Base-by-base conservation (phyloP, 2,329 filamentous ascomycete genomes). In the Claviceps capensis region DNA sequence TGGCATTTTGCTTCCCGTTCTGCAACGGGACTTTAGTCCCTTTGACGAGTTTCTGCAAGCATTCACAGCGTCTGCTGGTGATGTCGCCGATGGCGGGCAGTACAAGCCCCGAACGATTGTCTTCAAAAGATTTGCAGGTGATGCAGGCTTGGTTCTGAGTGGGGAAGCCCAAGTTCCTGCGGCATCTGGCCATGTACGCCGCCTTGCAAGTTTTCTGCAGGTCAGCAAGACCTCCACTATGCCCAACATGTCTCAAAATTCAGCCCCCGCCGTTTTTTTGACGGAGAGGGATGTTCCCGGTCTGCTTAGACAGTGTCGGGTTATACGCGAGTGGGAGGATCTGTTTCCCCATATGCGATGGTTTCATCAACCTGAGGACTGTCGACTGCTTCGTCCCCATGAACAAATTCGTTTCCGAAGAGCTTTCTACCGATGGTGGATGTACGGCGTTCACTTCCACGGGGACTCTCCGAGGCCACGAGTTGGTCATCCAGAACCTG, bases 361-460 rank as follows among this genome's bases (percentile, higher is more conserved):
- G 72, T 72, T 75, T 55, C 65, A 72, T 2, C 60, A 67, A 9
- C 68, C 69, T 0, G 69, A 72, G 52, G 63, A 72, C 47, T 70
- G 72, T 42, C 71, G 76, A 16, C 67, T 65, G 40, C 65, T 79
- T 5, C 62, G 62, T 7, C 50, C 60, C 0, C 62, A 67, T 26
- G 77, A 80, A 58, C 65, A 66, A 30, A 56, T 61, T n/a, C 69
- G 75, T 47, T 67, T 78, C 49, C 71, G 77, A 5, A 68, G 69
- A 54, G 76, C 73, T 0, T 61, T 79, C 34, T 77, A 76, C 49
- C 63, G 68, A 36, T 80, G 76, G 76, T 78, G 76, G 75, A 65
- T 76, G 4, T 79, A 75, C 55, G 68, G 73, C 6, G 68, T 69
- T 37, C 72, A 75, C 54, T 78, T 78, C 53, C 75, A 79, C 47